A percentile compares a stretch with the other conserved stretches of the same genome.
phyloP scores from a whole-genome alignment of 2,329 filamentous ascomycete species.

The Fusarium sp. region DNA sequence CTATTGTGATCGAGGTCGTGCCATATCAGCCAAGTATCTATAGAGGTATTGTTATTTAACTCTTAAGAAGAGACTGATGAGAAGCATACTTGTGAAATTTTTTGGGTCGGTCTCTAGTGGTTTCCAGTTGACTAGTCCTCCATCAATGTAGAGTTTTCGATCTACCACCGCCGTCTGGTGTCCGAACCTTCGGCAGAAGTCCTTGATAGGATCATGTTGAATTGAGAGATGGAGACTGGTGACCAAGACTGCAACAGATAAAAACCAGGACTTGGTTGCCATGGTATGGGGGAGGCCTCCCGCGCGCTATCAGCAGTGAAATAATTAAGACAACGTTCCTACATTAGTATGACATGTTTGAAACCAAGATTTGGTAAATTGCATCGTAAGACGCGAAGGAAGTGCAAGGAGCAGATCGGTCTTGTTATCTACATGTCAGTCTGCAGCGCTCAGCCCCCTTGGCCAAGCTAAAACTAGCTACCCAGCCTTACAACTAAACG shows the following conservation, averaged over 20 bases:
- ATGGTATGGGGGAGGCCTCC: not conserved
- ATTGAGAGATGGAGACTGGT: not conserved
- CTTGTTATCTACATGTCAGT: not conserved
- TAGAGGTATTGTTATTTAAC: not conserved
- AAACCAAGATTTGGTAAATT: accelerated
- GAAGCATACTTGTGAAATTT: not conserved
- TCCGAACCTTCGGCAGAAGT: not conserved
- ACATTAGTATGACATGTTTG: not conserved
- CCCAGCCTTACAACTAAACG: not conserved
- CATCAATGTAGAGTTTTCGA: not conserved
- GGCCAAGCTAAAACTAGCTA: too few relatives aligned
- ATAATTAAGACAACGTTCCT: too few relatives aligned
- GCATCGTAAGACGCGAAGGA: too few relatives aligned
- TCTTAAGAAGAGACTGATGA: accelerated
- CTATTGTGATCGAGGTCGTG: slow-evolving; percentile 1
- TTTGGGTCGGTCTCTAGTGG: not conserved
- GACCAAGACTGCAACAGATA: not conserved
- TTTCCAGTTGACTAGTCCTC: not conserved
- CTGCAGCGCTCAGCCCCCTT: not conserved
- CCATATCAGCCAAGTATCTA: not conserved
- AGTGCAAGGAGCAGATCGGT: too few relatives aligned
- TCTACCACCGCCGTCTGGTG: not conserved
- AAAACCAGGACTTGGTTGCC: not conserved
- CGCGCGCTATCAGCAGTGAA: accelerated
- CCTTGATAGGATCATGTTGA: not conserved